Base-by-base conservation (phyloP, 139 green algal species). In the Deuterostichococcus epilithicus region DNA sequence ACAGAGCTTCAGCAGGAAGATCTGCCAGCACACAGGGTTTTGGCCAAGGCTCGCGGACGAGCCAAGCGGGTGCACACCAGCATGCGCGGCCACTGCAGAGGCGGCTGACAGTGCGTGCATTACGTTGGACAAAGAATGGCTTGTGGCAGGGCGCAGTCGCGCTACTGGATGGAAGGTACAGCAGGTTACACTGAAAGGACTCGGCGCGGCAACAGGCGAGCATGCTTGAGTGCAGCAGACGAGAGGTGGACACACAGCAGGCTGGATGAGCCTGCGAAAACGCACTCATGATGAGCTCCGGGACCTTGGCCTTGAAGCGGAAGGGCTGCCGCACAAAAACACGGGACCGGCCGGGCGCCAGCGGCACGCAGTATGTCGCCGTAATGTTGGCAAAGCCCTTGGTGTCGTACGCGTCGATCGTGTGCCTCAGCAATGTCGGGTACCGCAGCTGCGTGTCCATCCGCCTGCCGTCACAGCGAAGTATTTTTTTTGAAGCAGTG, bases 311-410 rank as follows among this genome's bases (percentile, higher is more conserved):
- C 47, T 85, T 86, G 76, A 90, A 88, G 18, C 74, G 73, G 78
- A 90, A 89, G 32, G 85, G 79, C 69, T 89, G 84, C 28, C 81
- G 76, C 75, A 87, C 76, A 20, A 88, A 78, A 39, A 76, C 74
- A 65, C 84, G 75, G 71, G 78, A 87, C 20, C 82, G 75, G 22
- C 84, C 81, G 23, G 84, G 81, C 0, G 84, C 38, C 2, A 47
- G 78, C 18, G 84, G 84, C 32, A 83, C 75, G 66, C 66, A 38
- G 33, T 75, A 80, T 2, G 73, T 71, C 59, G 72, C 72, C 18
- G 84, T 87, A 74, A 88, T 85, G 75, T 87, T 88, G 18, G 74
- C 73, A 37, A 88, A 88, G 44, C 84, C 84, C 23, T 76, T 69
- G 36, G 25, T 85, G 23, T 79, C 75, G 23, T 74, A 70, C 1